Base-by-base conservation (phyloP, 2,329 filamentous ascomycete genomes). In the Capronia americana region DNA sequence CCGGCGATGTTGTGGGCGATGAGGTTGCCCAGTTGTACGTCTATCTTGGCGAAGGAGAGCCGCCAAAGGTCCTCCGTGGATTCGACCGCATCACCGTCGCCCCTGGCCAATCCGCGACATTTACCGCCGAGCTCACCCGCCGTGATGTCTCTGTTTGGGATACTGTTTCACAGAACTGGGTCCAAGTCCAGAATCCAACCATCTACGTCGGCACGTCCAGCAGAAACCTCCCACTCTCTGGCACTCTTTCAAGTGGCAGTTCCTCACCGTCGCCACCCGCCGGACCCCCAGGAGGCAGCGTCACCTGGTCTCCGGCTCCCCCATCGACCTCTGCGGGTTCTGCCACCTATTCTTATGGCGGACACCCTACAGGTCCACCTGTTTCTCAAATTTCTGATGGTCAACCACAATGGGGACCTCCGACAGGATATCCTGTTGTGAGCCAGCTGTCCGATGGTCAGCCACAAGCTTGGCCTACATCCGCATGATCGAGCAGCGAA, bases 91-190 rank as follows among this genome's bases (percentile, higher is more conserved):
- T 97, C 65, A 84, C 83, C 57, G 88, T 97, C 69, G 82, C 85
- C 3, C 85, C 92, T 0, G 92, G 92, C n/a, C 77, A 87, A 77
- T 87, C 84, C 59, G 83, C 81, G 3, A 86, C 83, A 1, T 96
- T 95, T 81, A 83, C 78, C 0, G 88, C 87, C 0, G 85, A 88
- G 17, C 79, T 97, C 63, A 93, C 88, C 5, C 86, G 93, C 46
- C 88, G 92, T 64, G 94, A 97, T 75, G 72, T 97, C 63, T 92
- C 90, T 76, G 95, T 93, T 81, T 97, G 94, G 93, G 92, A 97
- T 72, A 81, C 86, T 0, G 83, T 75, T 1, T 77, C 80, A n/a
- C 93, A 97, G 83, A 89, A 97, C 82, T 98, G 94, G 93, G 86
- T 92, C 54, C 81, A 89, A 61, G 82, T 80, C 32, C 73, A 80